These are phyloP conservation scores for Euphorbia schlechtendalii DNA, from an alignment of 441 rosid genomes.

Conservation along the genomic window DNA sequence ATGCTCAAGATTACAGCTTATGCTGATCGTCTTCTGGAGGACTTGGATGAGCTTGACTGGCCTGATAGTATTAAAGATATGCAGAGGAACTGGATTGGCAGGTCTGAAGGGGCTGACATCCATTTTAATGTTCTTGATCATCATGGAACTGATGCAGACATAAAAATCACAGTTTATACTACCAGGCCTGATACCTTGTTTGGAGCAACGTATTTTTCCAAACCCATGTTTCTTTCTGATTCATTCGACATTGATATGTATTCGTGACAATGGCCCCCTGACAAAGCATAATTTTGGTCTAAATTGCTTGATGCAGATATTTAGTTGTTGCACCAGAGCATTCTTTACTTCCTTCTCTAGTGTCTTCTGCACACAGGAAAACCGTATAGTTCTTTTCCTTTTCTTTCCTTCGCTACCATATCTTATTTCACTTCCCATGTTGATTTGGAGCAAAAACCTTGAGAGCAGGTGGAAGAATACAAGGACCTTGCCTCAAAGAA, in stretches of 20 bases:
- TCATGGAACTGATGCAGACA: conserved; percentile 46
- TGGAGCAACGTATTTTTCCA: conserved; percentile 74
- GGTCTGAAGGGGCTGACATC: conserved; percentile 87
- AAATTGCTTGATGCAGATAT: conserved; percentile 47
- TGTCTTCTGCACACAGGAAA: conserved; percentile 42
- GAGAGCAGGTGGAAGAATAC: conserved; percentile 75
- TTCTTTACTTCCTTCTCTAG: conserved; percentile 48
- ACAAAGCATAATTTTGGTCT: conserved; percentile 12
- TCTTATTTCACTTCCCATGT: conserved; percentile 10
- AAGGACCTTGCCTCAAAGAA: conserved; percentile 63
- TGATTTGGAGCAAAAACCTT: conserved; percentile 14
- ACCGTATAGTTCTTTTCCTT: conserved; percentile 32
- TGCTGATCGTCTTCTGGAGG: conserved; percentile 91
- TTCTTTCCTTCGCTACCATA: not conserved
- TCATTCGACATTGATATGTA: not conserved
- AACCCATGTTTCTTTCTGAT: conserved; percentile 12
- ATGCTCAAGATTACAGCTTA: conserved; percentile 95
- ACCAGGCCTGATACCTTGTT: conserved; percentile 88
- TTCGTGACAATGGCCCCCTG: conserved; percentile 7
- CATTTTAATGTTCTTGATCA: conserved; percentile 52
- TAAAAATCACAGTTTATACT: conserved; percentile 64
- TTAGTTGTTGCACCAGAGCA: conserved; percentile 96
- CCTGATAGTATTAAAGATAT: conserved; percentile 91
- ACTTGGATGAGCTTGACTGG: conserved; percentile 90
- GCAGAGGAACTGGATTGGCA: conserved; percentile 97